phyloP scores from a whole-genome alignment of 2,329 filamentous ascomycete species.

The Botryosphaeria agaves region DNA sequence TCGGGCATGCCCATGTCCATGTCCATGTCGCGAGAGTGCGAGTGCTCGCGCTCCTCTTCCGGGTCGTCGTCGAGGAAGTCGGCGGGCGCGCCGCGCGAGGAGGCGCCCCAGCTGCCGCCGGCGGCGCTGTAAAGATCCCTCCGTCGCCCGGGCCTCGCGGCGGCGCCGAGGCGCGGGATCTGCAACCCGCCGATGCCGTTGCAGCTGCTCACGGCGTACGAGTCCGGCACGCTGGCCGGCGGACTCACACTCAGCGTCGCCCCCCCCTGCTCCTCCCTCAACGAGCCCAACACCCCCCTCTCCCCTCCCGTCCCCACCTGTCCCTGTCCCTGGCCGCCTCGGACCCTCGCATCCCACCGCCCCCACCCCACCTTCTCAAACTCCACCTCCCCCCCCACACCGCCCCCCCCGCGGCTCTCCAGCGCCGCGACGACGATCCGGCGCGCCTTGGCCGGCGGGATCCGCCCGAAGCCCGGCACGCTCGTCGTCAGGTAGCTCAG shows the following conservation, averaged over 20 bases:
- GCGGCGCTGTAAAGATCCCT: slow-evolving; percentile 36
- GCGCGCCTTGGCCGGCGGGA: slow-evolving; percentile 77
- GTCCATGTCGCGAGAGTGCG: no score
- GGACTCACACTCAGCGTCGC: slow-evolving; percentile 25
- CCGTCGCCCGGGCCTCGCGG: slow-evolving; percentile 1
- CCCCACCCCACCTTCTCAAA: slow-evolving; percentile 98
- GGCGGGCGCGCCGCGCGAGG: no score
- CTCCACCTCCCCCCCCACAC: slow-evolving; percentile 50
- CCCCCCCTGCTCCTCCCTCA: background rate
- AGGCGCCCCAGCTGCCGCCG: slow-evolving; percentile 58
- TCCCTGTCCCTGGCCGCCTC: slow-evolving; percentile 23
- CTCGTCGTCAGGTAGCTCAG: slow-evolving; percentile 88
- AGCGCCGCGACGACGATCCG: slow-evolving; percentile 83
- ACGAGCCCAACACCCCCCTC: no score
- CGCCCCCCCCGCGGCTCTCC: slow-evolving; percentile 53
- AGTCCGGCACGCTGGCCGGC: slow-evolving; percentile 31
- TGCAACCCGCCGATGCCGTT: slow-evolving; percentile 22
- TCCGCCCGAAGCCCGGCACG: slow-evolving; percentile 80
- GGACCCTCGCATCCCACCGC: slow-evolving; percentile 73
- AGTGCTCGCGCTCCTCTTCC: slow-evolving; percentile 32
- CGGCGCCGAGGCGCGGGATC: slow-evolving; percentile 20
- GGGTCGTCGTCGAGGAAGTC: background rate
- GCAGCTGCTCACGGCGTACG: slow-evolving; percentile 20
- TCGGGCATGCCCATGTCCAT: slow-evolving; percentile 52
- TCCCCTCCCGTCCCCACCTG: no score